These are phyloP conservation scores for Cubamyces lactineus DNA, from an alignment of 768 basidiomycete species.

Conservation along the genomic window DNA sequence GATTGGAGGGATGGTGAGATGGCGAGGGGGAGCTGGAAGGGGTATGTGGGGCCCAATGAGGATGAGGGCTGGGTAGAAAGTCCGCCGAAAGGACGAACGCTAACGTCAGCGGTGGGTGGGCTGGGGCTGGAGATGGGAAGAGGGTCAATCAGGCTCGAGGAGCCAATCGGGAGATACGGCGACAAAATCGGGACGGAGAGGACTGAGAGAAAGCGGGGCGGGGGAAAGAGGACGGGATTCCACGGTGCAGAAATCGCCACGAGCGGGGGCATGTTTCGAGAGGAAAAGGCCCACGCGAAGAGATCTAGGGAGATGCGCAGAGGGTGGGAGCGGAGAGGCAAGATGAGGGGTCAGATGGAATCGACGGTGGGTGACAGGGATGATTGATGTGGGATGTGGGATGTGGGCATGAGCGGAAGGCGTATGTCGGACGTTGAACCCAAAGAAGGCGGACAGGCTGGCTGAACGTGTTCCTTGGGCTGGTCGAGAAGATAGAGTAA, in stretches of 20 bases:
- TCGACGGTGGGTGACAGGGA: slow-evolving; percentile 29
- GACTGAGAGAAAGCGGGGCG: slow-evolving; percentile 38
- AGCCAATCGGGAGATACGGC: slow-evolving; percentile 53
- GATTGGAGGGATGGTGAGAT: slow-evolving; percentile 17
- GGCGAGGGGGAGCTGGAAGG: slow-evolving; percentile 23
- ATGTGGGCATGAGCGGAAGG: slow-evolving; percentile 18
- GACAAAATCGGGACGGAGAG: slow-evolving; percentile 47
- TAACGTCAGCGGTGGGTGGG: slow-evolving; percentile 28
- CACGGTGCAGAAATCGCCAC: slow-evolving; percentile 22
- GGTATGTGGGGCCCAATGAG: slow-evolving; percentile 4
- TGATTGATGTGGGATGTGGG: slow-evolving; percentile 34
- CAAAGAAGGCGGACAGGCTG: slow-evolving; percentile 1
- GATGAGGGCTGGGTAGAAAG: slow-evolving; percentile 26
- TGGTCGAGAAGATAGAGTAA: slow-evolving; percentile 23
- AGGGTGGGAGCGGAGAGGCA: slow-evolving; percentile 22
- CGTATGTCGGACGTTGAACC: slow-evolving; percentile 28
- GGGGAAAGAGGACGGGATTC: slow-evolving; percentile 29
- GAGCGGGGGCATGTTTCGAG: slow-evolving; percentile 22
- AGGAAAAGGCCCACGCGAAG: slow-evolving; percentile 12
- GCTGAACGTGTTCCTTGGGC: slow-evolving; percentile 12
- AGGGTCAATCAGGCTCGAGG: slow-evolving; percentile 27
- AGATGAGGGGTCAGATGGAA: slow-evolving; percentile 30
- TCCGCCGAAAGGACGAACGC: slow-evolving; percentile 47
- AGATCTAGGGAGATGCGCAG: slow-evolving; percentile 20
- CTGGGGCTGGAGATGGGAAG: slow-evolving; percentile 14